Evolutionary conservation across 2,329 filamentous ascomycete genomes (phyloP).

Genomic region (Bipolaris victoriae): DNA sequence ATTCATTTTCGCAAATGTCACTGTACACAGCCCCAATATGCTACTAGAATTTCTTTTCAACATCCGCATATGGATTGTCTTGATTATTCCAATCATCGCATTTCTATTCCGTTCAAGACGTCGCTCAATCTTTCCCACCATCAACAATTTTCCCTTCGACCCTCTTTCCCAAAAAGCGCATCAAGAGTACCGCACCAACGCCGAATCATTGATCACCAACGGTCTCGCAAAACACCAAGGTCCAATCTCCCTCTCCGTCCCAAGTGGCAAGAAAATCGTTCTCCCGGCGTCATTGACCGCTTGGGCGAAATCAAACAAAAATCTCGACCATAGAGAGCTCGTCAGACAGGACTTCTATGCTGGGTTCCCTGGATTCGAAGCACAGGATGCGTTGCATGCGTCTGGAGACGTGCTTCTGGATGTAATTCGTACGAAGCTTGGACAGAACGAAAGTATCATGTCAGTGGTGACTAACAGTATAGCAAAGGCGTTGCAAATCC

Average conservation of each 20-base stretch:
- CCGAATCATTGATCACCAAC: neutral
- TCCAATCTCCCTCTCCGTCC: neutral
- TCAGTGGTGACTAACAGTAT: neutral
- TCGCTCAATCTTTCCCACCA: neutral
- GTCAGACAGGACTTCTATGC: constrained; percentile 3
- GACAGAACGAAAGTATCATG: neutral
- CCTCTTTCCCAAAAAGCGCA: neutral
- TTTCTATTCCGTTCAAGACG: neutral
- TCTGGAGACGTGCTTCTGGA: neutral
- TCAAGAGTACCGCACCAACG: neutral
- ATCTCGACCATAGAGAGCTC: neutral
- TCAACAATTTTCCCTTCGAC: neutral
- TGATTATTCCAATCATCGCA: neutral
- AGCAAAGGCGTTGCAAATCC: neutral
- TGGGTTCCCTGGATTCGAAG: neutral
- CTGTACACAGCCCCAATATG: neutral
- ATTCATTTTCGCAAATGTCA: neutral
- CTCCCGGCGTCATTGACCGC: neutral
- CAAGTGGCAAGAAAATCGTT: neutral
- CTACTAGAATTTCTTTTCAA: neutral
- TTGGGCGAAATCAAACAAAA: constrained; percentile 1
- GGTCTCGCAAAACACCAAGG: neutral
- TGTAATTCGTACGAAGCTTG: neutral
- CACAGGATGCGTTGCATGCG: neutral
- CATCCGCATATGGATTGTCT: neutral